Evolutionary conservation across 176 grass and related monocot species (phyloP), one percentile per base, ranked within the genome.

Genomic region (Puya raimondii): DNA sequence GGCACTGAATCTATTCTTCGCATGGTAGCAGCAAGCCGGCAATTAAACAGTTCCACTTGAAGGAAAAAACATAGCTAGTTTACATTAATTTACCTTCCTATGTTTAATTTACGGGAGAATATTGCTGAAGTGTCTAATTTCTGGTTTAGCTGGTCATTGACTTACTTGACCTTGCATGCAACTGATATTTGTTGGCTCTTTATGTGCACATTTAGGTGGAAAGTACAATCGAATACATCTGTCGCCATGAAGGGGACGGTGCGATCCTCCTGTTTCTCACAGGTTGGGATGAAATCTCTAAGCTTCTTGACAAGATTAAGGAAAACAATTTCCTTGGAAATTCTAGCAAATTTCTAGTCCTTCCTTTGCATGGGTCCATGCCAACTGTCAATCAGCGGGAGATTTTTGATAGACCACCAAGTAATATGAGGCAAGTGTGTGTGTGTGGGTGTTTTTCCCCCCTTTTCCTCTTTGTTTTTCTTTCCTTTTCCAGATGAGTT

Each of bases 201-300:
- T 22, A 61, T 61, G 56, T 48, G 26, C 23, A 76, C 67, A 79
- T 53, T 68, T 80, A 96, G 93, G 93, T 96, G 80, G 93, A 92
- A 85, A 81, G 69, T 70, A 87, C 89, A 67, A 87, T 96, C 23
- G 89, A 96, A 66, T 79, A 90, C 78, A 87, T 96, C 70, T 96
- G 88, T 73, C 79, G 76, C 22, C 67, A 84, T 64, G 93, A 96
- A 87, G 81, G 78, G 29, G 82, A 96, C 59, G 93, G 89, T 74
- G 93, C 93, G 48, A 96, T 96, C 70, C 93, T 96, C 76, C 89
- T 96, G 21, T 96, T 96, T 58, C 84, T 96, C 74, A 96, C 89
- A 54, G 89, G 93, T 64, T 96, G 93, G 93, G 93, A 96, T 80
- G 93, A 92, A 77, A 96, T 96, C 82, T 92, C 89, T 9, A 92